Conservation (phyloP, 2,329 filamentous ascomycete species). For the Phialophora tarda region DNA sequence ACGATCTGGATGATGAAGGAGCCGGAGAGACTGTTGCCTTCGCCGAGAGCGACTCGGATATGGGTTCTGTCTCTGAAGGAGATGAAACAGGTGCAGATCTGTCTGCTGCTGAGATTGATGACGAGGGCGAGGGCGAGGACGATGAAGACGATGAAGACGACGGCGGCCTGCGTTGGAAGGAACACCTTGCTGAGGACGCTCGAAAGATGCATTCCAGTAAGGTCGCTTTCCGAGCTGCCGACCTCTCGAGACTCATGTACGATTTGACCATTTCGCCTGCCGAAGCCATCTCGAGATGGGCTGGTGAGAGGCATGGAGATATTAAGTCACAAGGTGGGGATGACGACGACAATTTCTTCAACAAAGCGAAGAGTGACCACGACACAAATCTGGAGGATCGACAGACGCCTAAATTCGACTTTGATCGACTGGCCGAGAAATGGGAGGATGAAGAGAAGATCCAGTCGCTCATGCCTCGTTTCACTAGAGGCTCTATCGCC, state of each 20-base stretch:
- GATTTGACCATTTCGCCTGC: conserved; percentile 76
- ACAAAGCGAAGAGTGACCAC: conserved; percentile 58
- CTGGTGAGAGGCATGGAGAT: conserved; percentile 67
- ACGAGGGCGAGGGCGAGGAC: conserved; percentile 50
- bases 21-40: conserved; percentile 79
- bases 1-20: conserved; percentile 61
- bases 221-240: conserved; percentile 75
- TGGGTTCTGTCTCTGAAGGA: conserved; percentile 79
- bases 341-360: conserved; percentile 71
- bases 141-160: conserved; percentile 68
- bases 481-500: conserved; percentile 71
- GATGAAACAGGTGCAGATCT: conserved; percentile 60
- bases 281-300: conserved; percentile 81
- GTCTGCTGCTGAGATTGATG: conserved; percentile 59
- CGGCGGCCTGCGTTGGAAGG: conserved; percentile 81
- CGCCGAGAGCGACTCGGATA: conserved; percentile 94
- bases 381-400: conserved; percentile 70
- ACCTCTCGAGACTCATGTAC: conserved; percentile 88
- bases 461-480: conserved; percentile 73
- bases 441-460: conserved; percentile 83
- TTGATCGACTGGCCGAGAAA: conserved; percentile 78
- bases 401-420: conserved; percentile 77
- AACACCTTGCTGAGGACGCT: conserved; percentile 78
- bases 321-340: conserved; percentile 64
- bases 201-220: conserved; percentile 71